Evolutionary conservation across 2,329 filamentous ascomycete species (phyloP).

Genomic region (Torrubiellomyces zombiae): DNA sequence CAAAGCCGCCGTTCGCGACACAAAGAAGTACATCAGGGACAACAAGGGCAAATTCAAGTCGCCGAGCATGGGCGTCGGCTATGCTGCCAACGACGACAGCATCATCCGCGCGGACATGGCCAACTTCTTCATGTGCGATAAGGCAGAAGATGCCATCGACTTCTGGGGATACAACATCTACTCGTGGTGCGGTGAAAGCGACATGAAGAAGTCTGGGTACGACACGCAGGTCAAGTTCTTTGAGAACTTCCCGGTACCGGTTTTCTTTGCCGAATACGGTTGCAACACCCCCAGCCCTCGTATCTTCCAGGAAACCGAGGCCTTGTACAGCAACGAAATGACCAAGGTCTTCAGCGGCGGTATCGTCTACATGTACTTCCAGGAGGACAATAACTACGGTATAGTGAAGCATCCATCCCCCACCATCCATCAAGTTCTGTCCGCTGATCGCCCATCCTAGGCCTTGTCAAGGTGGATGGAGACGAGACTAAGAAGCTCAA

Average conservation of each 20-base stretch:
- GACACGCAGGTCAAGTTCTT: slow-evolving; percentile 74
- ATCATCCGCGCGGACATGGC: slow-evolving; percentile 68
- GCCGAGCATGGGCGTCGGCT: slow-evolving; percentile 75
- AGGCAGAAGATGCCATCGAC: slow-evolving; percentile 52
- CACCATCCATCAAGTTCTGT: background rate
- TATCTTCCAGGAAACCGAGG: slow-evolving; percentile 69
- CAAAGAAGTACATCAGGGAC: slow-evolving; percentile 79
- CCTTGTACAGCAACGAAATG: slow-evolving; percentile 72
- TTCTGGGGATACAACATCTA: slow-evolving; percentile 99
- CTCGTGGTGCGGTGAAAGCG: slow-evolving; percentile 89
- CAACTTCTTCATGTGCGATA: slow-evolving; percentile 87
- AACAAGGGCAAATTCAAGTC: slow-evolving; percentile 68
- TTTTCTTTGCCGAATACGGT: slow-evolving; percentile 98
- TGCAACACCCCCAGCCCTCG: slow-evolving; percentile 65
- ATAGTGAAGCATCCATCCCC: slow-evolving; percentile 12
- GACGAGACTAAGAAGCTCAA: slow-evolving; percentile 46
- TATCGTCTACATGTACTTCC: slow-evolving; percentile 98
- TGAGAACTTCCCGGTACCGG: slow-evolving; percentile 72
- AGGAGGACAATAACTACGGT: slow-evolving; percentile 82
- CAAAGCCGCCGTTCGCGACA: slow-evolving; percentile 93
- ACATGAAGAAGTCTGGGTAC: slow-evolving; percentile 63
- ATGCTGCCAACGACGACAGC: slow-evolving; percentile 86
- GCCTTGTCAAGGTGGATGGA: slow-evolving; percentile 47
- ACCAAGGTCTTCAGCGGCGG: slow-evolving; percentile 78
- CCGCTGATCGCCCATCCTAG: slow-evolving; percentile 14